Evolutionary conservation across 1,284 basidiomycete genomes (phyloP), one percentile per base, ranked within the genome.

Genomic region (Agaricales sp.): DNA sequence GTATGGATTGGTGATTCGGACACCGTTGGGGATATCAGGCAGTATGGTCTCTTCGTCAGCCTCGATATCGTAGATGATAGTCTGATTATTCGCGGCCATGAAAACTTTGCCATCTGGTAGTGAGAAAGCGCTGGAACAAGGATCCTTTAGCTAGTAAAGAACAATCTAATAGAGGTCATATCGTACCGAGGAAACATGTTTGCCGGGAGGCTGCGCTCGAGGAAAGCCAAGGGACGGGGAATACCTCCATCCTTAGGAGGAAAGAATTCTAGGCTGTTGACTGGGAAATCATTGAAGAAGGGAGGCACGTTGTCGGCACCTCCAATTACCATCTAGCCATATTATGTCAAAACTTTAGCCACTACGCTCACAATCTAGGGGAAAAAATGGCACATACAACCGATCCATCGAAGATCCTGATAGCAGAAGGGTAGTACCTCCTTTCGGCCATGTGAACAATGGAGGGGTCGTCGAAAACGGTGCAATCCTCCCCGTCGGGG

Each of bases 1-100:
- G 78, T 87, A 86, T 0, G 88, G 88, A 61, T 92, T 92, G 0
- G 87, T 87, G 26, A 91, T 77, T 16, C 84, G 82, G 12, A 91
- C 79, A 25, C 80, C 82, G 54, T 91, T 90, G 2, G 89, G 89
- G 52, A 92, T 74, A 43, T 61, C 61, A 12, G 87, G 86, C 2
- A 91, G 74, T 39, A 74, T 66, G 18, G 61, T 67, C 61, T 91
- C 88, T 0, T 64, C 72, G 57, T 90, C 81, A 3, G 64, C 64
- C 55, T 71, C 60, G 81, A 83, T 86, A 60, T 91, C 74, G 59
- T 91, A 92, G 52, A 92, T 78, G 70, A 85, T 88, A 2, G 85
- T 79, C 52, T 87, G 77, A 38, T 68, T 77, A 59, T 92, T 92
- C 1, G 88, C 89, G 16, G 84, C 87, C 47, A 92, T 73, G 61